Conservation (phyloP, 1,284 basidiomycete species). For the Cutaneotrichosporon sp. region DNA sequence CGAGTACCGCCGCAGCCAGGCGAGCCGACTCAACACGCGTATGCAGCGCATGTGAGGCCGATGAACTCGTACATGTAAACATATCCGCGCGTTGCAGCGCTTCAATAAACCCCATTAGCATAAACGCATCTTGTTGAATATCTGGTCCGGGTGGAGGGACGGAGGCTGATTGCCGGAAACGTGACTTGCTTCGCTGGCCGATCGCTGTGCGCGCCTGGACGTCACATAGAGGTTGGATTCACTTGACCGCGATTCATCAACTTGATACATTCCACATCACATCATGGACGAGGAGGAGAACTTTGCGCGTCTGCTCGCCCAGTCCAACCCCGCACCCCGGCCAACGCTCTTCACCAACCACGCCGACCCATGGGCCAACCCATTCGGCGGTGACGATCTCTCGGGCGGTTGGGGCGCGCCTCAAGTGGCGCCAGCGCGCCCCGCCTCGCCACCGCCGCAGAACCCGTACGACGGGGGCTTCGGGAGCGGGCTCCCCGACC, state of each 20-base stretch:
- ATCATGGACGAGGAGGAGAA: conserved; percentile 48
- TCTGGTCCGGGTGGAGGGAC: neutral
- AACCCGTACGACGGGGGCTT: conserved; percentile 2
- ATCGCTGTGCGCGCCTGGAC: too few relatives aligned
- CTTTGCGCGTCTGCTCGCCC: conserved; percentile 46
- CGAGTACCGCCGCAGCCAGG: conserved; percentile 72
- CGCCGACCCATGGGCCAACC: conserved; percentile 52
- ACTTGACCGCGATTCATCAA: neutral
- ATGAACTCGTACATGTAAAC: neutral
- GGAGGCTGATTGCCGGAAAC: neutral
- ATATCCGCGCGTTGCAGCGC: neutral
- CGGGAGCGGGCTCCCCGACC: conserved; percentile 31
- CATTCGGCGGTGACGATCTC: conserved; percentile 39
- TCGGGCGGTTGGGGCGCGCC: conserved; percentile 18
- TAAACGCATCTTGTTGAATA: neutral
- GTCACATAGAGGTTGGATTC: neutral
- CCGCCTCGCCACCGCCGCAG: conserved; percentile 1
- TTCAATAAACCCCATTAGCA: conserved; percentile 12
- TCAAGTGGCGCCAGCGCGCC: neutral
- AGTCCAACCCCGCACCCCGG: conserved; percentile 33
- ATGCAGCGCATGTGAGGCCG: conserved; percentile 50
- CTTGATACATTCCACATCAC: neutral
- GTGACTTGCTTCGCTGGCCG: neutral
- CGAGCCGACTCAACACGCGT: conserved; percentile 54
- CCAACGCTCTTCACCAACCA: conserved; percentile 32